Conservation (phyloP, 257 asterid species). For the Solanum gracilifrons region DNA sequence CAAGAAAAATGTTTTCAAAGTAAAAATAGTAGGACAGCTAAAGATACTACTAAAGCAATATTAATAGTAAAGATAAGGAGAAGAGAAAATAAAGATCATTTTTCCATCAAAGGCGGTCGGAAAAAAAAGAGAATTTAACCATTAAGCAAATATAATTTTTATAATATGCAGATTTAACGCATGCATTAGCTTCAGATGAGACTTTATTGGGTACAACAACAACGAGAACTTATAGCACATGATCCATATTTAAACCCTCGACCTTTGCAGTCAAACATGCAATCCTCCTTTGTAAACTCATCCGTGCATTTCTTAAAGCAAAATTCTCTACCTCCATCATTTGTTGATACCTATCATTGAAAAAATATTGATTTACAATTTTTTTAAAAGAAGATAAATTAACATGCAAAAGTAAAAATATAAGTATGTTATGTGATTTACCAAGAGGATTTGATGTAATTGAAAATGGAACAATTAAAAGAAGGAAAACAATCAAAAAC, state of each 20-base stretch:
- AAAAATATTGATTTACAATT: neutral
- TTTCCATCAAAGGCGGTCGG: neutral
- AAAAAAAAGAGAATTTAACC: neutral
- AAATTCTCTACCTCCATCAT: neutral
- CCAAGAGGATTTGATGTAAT: neutral
- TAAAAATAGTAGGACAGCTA: neutral
- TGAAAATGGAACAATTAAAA: neutral
- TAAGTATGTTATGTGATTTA: neutral
- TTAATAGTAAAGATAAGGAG: neutral
- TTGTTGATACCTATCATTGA: neutral
- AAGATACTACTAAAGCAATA: too few relatives aligned
- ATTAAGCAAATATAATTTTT: neutral
- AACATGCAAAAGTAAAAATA: neutral
- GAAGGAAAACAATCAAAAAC: neutral
- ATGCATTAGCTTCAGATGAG: neutral
- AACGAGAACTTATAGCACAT: neutral
- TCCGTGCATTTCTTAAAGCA: neutral
- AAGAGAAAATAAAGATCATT: neutral
- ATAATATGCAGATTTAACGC: neutral
- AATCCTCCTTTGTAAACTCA: neutral
- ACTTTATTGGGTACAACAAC: neutral
- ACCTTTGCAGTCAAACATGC: neutral
- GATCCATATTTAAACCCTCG: neutral
- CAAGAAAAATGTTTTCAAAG: neutral
- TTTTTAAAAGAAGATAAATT: neutral